Evolutionary conservation across 2,329 filamentous ascomycete genomes (phyloP).

Genomic region (Lecanoromycetidae sp.): DNA sequence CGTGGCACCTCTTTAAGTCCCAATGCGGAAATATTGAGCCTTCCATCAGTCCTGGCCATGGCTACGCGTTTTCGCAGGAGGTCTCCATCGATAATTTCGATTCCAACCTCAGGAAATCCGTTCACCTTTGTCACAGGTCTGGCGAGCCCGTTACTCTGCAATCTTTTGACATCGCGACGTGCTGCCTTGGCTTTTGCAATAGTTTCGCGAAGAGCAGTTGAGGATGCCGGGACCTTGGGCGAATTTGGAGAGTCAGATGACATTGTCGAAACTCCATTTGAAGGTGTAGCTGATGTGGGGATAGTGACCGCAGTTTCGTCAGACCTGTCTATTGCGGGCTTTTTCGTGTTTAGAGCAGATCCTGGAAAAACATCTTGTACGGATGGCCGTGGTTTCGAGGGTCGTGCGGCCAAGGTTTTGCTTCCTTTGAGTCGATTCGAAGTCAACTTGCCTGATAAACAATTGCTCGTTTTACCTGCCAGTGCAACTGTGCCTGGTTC

Average conservation of each 20-base stretch:
- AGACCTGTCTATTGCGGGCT: neutral
- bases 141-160: neutral
- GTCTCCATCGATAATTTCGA: slow-evolving; percentile 3
- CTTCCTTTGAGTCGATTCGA: neutral
- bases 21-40: slow-evolving; percentile 79
- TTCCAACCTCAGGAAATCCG: neutral
- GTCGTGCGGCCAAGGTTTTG: slow-evolving; percentile 9
- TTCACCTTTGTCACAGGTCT: neutral
- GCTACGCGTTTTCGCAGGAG: slow-evolving; percentile 62
- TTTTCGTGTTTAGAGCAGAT: slow-evolving; percentile 23
- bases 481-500: neutral
- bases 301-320: neutral
- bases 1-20: slow-evolving; percentile 65
- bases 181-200: slow-evolving; percentile 89
- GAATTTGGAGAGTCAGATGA: neutral
- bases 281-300: neutral
- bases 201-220: slow-evolving; percentile 69
- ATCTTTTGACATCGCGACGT: slow-evolving; percentile 40
- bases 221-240: slow-evolving; percentile 65
- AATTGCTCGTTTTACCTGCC: neutral
- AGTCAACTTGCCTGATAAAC: neutral
- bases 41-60: slow-evolving; percentile 61
- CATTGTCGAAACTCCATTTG: neutral
- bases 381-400: slow-evolving; percentile 1
- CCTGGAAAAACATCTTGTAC: slow-evolving; percentile 23